These are phyloP conservation scores for Pythium dissimile DNA, from an alignment of 352 stramenopile genomes.

Conservation along the genomic window DNA sequence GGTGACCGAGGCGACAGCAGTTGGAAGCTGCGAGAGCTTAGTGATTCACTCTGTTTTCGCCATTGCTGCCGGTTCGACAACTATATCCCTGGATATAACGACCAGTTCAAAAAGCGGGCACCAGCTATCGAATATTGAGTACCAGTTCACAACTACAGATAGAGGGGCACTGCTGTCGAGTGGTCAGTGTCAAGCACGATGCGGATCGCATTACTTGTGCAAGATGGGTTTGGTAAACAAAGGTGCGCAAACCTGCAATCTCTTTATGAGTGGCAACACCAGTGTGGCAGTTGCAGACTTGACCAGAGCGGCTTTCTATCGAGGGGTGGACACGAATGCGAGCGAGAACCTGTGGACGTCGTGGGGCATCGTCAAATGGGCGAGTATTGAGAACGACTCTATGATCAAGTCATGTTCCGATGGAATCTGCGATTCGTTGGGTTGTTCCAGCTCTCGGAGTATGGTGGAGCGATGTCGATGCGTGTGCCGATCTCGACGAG, in stretches of 20 bases:
- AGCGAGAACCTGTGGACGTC: conserved; percentile 42
- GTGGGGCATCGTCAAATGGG: conserved; percentile 35
- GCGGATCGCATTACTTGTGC: conserved; percentile 40
- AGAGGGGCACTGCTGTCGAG: conserved; percentile 36
- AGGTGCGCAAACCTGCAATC: conserved; percentile 30
- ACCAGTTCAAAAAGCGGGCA: conserved; percentile 36
- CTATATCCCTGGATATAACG: conserved; percentile 34
- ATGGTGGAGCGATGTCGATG: conserved; percentile 43
- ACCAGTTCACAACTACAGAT: conserved; percentile 34
- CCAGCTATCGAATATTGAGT: conserved; percentile 31
- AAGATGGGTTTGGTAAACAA: conserved; percentile 36
- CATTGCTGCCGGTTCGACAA: conserved; percentile 20
- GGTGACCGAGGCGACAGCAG: conserved; percentile 18
- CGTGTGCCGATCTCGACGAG: conserved; percentile 27
- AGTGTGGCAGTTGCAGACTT: conserved; percentile 24
- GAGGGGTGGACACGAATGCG: conserved; percentile 21
- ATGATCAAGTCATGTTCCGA: conserved; percentile 30
- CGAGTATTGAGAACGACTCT: conserved; percentile 25
- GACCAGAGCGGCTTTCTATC: conserved; percentile 23
- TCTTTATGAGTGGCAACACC: conserved; percentile 41
- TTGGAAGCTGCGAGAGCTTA: conserved; percentile 37
- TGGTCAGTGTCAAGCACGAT: conserved; percentile 36
- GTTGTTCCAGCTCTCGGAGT: conserved; percentile 30
- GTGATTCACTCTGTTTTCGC: conserved; percentile 46
- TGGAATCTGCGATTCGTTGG: conserved; percentile 22